phyloP scores from a whole-genome alignment of 331 rosid species.

The Malus hybrid region DNA sequence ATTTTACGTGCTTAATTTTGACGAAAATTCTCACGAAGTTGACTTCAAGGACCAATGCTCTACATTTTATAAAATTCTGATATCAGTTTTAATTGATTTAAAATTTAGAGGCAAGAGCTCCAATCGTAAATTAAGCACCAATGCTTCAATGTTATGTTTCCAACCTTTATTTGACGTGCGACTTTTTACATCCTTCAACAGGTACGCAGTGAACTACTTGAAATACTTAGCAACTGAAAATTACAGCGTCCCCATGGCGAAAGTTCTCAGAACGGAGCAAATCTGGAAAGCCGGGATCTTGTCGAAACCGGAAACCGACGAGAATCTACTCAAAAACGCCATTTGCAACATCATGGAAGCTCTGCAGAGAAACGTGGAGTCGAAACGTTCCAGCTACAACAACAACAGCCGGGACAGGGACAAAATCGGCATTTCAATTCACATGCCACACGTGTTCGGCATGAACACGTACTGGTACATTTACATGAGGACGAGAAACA shows the following conservation, averaged over 20 bases:
- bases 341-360: conserved; percentile 77
- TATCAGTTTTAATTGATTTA: neutral
- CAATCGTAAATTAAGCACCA: neutral
- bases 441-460: conserved; percentile 37
- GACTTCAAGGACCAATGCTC: neutral
- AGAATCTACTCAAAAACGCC: conserved; percentile 42
- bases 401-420: conserved; percentile 40
- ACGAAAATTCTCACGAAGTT: neutral
- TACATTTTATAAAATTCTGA: neutral
- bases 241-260: conserved; percentile 51
- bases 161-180: no score
- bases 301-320: conserved; percentile 35
- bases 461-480: conserved; percentile 95
- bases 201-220: conserved; percentile 63
- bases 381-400: conserved; percentile 38
- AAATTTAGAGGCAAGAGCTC: no score
- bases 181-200: neutral
- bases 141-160: neutral
- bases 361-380: conserved; percentile 65
- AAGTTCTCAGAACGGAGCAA: conserved; percentile 61
- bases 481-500: conserved; percentile 71
- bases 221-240: conserved; percentile 55
- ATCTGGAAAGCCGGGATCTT: conserved; percentile 57
- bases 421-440: conserved; percentile 16
- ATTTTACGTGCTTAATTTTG: no score